Evolutionary conservation across 805 yeast species (phyloP).

Genomic region (Helenozyma rhizophorensis): DNA sequence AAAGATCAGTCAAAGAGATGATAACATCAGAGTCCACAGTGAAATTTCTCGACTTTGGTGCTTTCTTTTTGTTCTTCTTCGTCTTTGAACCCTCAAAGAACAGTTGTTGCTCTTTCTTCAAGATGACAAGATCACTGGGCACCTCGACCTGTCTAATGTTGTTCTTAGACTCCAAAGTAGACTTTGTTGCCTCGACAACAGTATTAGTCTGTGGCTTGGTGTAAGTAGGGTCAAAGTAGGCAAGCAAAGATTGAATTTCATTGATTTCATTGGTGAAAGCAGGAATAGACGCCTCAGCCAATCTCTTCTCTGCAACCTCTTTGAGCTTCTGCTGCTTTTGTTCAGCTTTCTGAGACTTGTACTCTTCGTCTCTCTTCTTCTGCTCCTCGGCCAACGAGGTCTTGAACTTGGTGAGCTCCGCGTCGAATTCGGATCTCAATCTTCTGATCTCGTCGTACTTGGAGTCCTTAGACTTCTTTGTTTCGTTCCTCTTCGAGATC

Average conservation of each 20-base stretch:
- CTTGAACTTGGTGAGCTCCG: slow-evolving; percentile 67
- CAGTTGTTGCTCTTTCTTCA: slow-evolving; percentile 59
- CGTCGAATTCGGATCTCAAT: slow-evolving; percentile 71
- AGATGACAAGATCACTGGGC: slow-evolving; percentile 60
- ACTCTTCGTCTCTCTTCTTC: slow-evolving; percentile 64
- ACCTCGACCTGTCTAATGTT: slow-evolving; percentile 50
- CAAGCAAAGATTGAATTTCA: slow-evolving; percentile 67
- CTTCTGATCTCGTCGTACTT: slow-evolving; percentile 63
- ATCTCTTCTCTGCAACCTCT: slow-evolving; percentile 58
- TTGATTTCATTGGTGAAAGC: slow-evolving; percentile 80
- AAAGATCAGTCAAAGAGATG: slow-evolving; percentile 69
- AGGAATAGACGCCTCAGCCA: slow-evolving; percentile 72
- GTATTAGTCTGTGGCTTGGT: slow-evolving; percentile 49
- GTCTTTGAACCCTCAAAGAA: slow-evolving; percentile 47
- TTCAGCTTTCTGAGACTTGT: slow-evolving; percentile 49
- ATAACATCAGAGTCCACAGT: slow-evolving; percentile 78
- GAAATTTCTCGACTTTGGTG: slow-evolving; percentile 50
- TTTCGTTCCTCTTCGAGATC: slow-evolving; percentile 60
- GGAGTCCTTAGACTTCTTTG: slow-evolving; percentile 65
- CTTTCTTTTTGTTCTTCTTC: slow-evolving; percentile 45
- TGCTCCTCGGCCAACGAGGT: slow-evolving; percentile 64
- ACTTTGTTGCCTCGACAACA: slow-evolving; percentile 22
- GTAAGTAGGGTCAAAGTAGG: slow-evolving; percentile 73
- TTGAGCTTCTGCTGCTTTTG: slow-evolving; percentile 50
- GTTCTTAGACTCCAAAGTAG: slow-evolving; percentile 19